phyloP scores from a whole-genome alignment of 225 moss, liverwort and hornwort genomes.

The Physcomitrium patens region DNA sequence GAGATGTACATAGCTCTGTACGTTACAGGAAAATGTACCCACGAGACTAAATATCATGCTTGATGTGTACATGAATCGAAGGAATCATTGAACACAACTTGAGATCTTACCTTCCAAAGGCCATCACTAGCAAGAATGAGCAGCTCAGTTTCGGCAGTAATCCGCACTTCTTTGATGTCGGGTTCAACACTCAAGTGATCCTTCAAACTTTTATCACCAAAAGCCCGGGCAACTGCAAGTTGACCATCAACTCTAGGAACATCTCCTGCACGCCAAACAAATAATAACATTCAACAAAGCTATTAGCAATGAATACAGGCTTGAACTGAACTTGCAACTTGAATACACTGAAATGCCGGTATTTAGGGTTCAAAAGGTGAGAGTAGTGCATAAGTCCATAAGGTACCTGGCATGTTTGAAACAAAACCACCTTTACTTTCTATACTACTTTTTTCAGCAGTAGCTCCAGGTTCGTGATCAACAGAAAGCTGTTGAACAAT shows the following conservation, averaged over 20 bases:
- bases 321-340: not conserved
- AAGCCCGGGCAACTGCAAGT: conserved; percentile 96
- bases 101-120: conserved; percentile 83
- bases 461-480: conserved; percentile 87
- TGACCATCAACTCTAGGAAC: conserved; percentile 98
- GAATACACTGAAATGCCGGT: not conserved
- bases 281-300: not conserved
- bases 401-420: conserved; percentile 93
- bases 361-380: not conserved
- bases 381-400: not conserved
- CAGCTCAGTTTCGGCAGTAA: conserved; percentile 64
- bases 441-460: conserved; percentile 62
- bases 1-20: too few species aligned
- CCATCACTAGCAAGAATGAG: conserved; percentile 96
- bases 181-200: conserved; percentile 84
- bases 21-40: too few species aligned
- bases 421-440: conserved; percentile 92
- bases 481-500: conserved; percentile 74
- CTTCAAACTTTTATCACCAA: conserved; percentile 98
- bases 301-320: not conserved
- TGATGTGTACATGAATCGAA: not conserved
- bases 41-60: not conserved
- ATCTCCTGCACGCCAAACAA: conserved; percentile 61
- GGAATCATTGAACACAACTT: not conserved
- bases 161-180: conserved; percentile 57